phyloP scores from a whole-genome alignment of 2,329 filamentous ascomycete species.

The Alternaria sp. region DNA sequence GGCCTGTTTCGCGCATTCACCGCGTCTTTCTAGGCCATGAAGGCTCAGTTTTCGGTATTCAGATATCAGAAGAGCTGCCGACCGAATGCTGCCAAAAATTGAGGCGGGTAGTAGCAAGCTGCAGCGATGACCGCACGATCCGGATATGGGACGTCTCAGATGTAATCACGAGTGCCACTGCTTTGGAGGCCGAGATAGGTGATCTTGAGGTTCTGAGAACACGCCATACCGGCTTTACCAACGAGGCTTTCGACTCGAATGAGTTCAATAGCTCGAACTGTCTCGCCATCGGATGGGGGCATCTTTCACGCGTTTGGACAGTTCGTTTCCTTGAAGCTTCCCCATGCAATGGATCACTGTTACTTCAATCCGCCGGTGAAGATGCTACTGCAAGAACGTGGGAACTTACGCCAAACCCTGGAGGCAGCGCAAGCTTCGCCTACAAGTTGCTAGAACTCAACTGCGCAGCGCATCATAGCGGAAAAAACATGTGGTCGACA shows the following conservation, averaged over 20 bases:
- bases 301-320: slow-evolving; percentile 88
- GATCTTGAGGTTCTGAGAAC: slow-evolving; percentile 35
- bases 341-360: slow-evolving; percentile 50
- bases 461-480: slow-evolving; percentile 72
- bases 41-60: slow-evolving; percentile 91
- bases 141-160: slow-evolving; percentile 84
- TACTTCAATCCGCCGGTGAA: slow-evolving; percentile 81
- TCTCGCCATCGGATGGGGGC: slow-evolving; percentile 81
- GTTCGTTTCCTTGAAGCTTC: slow-evolving; percentile 68
- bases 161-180: slow-evolving; percentile 17
- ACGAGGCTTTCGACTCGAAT: slow-evolving; percentile 37
- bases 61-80: slow-evolving; percentile 66
- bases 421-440: slow-evolving; percentile 8
- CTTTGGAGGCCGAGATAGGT: slow-evolving; percentile 34
- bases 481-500: slow-evolving; percentile 88
- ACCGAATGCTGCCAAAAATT: slow-evolving; percentile 45
- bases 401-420: slow-evolving; percentile 50
- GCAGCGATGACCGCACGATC: slow-evolving; percentile 92
- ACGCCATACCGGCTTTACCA: slow-evolving; percentile 58
- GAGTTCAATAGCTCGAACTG: slow-evolving; percentile 43
- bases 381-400: slow-evolving; percentile 81
- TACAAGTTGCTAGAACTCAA: slow-evolving; percentile 61
- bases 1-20: slow-evolving; percentile 55
- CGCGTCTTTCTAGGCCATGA: slow-evolving; percentile 76
- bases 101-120: slow-evolving; percentile 80